Conservation (phyloP, 805 yeast species). For the Alloascoidea hylecoeti region DNA sequence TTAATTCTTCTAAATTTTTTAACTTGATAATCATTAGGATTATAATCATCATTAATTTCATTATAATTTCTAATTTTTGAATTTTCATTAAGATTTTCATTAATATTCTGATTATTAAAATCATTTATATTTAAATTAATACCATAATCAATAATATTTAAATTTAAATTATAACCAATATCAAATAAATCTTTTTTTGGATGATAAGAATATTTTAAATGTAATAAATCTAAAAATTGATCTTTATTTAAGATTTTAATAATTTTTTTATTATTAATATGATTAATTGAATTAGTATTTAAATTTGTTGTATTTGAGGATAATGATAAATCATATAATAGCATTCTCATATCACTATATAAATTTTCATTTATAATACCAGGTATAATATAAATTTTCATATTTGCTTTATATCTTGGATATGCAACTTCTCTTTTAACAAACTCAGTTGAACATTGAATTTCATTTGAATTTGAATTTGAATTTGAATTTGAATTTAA, state of each 20-base stretch:
- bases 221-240: not conserved
- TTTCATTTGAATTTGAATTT: not conserved
- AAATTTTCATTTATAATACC: conserved; percentile 16
- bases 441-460: conserved; percentile 35
- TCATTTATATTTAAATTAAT: too few relatives aligned
- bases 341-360: not conserved
- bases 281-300: not conserved
- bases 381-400: conserved; percentile 47
- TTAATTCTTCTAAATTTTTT: too few relatives aligned
- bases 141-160: too few relatives aligned
- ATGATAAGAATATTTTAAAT: not conserved
- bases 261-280: not conserved
- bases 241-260: not conserved
- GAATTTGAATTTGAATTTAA: not conserved
- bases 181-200: not conserved
- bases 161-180: too few relatives aligned
- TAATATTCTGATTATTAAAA: too few relatives aligned
- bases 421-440: conserved; percentile 44
- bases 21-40: too few relatives aligned
- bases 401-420: conserved; percentile 47
- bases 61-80: too few relatives aligned
- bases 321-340: not conserved
- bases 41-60: too few relatives aligned
- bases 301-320: not conserved
- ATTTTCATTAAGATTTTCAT: too few relatives aligned